These are phyloP conservation scores for Lasiodiplodia gonubiensis DNA, from an alignment of 2,329 filamentous ascomycete genomes.

Conservation along the genomic window DNA sequence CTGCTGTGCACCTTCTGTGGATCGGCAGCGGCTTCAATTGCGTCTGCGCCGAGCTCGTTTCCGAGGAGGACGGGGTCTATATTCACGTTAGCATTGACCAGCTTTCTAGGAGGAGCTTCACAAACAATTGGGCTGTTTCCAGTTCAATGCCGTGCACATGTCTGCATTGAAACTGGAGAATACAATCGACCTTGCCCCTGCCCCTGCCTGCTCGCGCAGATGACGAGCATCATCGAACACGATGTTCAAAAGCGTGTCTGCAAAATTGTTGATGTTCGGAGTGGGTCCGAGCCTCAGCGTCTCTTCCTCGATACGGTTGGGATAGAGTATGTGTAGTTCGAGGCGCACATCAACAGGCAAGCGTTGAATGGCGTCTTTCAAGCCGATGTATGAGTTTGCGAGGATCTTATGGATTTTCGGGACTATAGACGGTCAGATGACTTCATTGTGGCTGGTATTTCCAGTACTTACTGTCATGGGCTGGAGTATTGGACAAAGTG, in stretches of 20 bases:
- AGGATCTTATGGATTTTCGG: constrained; percentile 74
- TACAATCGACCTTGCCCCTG: constrained; percentile 82
- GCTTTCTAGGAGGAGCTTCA: constrained; percentile 25
- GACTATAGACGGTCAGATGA: constrained; percentile 29
- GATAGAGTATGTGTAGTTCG: constrained; percentile 91
- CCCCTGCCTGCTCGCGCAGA: constrained; percentile 65
- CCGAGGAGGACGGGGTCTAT: constrained; percentile 88
- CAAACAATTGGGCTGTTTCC: constrained; percentile 96
- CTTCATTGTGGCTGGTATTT: too few relatives aligned
- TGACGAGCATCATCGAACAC: constrained; percentile 90
- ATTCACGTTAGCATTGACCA: neutral
- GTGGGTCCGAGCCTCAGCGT: constrained; percentile 72
- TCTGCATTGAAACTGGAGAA: constrained; percentile 92
- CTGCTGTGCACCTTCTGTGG: constrained; percentile 60
- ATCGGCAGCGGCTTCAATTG: constrained; percentile 43
- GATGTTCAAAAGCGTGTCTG: constrained; percentile 79
- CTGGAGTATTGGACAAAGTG: constrained; percentile 36
- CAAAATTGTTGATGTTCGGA: constrained; percentile 83
- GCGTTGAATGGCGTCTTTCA: constrained; percentile 75
- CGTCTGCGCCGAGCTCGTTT: constrained; percentile 81
- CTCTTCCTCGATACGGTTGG: constrained; percentile 75
- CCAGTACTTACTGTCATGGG: constrained; percentile 35
- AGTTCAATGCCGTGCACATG: constrained; percentile 93
- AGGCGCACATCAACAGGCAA: constrained; percentile 82
- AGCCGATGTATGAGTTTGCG: constrained; percentile 76